phyloP scores from a whole-genome alignment of 1,139 yeast genomes.

The Meyerozyma sp. region DNA sequence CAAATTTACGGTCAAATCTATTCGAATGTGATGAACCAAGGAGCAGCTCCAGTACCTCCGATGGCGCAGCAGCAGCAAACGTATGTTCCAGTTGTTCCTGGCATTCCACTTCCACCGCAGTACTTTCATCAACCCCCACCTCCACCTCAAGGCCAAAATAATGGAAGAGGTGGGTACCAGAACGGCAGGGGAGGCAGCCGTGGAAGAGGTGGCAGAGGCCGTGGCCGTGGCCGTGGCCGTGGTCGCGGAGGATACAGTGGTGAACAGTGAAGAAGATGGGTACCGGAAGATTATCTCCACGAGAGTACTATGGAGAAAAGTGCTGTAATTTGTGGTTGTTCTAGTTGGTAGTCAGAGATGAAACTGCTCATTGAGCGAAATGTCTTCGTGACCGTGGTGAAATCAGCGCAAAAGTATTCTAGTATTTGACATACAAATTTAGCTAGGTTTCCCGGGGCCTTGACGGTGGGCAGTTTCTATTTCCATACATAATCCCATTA shows the following conservation, averaged over 20 bases:
- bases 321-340: background rate
- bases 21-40: conserved; percentile 39
- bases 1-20: conserved; percentile 47
- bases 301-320: conserved; percentile 1
- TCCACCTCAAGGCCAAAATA: background rate
- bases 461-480: no score
- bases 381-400: no score
- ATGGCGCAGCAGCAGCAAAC: conserved; percentile 4
- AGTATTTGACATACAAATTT: no score
- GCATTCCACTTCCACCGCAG: conserved; percentile 32
- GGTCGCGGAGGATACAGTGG: conserved; percentile 9
- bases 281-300: no score
- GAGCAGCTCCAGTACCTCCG: conserved; percentile 12
- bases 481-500: no score
- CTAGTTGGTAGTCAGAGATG: background rate
- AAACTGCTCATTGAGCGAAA: no score
- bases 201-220: conserved; percentile 22
- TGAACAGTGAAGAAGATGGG: no score
- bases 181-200: conserved; percentile 19
- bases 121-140: conserved; percentile 17
- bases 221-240: conserved; percentile 16
- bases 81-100: conserved; percentile 17
- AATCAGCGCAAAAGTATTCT: no score
- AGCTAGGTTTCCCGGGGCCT: no score
- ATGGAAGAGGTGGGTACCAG: background rate